Base-by-base conservation (phyloP, 805 yeast genomes). In the Hanseniaspora occidentalis region DNA sequence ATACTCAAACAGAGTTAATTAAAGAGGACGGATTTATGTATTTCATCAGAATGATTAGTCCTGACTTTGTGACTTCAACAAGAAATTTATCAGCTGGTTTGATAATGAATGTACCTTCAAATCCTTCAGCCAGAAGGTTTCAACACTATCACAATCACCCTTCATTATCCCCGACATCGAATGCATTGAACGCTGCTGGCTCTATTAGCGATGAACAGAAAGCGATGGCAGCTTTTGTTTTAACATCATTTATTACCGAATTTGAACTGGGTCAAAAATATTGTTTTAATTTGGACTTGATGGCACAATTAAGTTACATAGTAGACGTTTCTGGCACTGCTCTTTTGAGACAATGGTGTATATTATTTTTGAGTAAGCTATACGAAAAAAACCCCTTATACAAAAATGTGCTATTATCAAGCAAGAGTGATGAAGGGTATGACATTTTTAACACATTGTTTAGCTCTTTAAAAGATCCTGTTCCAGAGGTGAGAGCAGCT, bases 401-500 rank as follows among this genome's bases (percentile, higher is more conserved):
- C 10, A 79, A 81, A 52, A 73, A 75, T 68, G 69, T 82, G 19
- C 75, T 79, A 20, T 69, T 75, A 48, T 74, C 78, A 47, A 79
- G 77, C 42, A 70, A 75, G 19, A 59, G 80, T 13, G 73, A 68
- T 18, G 70, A 70, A 47, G 13, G 23, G n/a, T 42, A 38, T 31
- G 36, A 37, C n/a, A 26, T 42, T 21, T 31, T 42, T 17, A 35
- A 13, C 7, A 45, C 49, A 3, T 51, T 89, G 22, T 56, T 77
- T 24, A 64, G 64, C 19, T 61, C 83, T 31, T 67, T 86, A 14
- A 73, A 72, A 46, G 97, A 92, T 54, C 95, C 96, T 0, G 85
- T 89, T 36, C 96, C 97, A 0, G 98, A 92, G 57, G 95, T 92
- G 1, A 67, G 97, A 42, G 81, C 96, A 0, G 84, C 96, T 0